A percentile compares a stretch with the other conserved stretches of the same genome.
phyloP scores from a whole-genome alignment of 306 rosid genomes.

The Spatholobus suberectus region DNA sequence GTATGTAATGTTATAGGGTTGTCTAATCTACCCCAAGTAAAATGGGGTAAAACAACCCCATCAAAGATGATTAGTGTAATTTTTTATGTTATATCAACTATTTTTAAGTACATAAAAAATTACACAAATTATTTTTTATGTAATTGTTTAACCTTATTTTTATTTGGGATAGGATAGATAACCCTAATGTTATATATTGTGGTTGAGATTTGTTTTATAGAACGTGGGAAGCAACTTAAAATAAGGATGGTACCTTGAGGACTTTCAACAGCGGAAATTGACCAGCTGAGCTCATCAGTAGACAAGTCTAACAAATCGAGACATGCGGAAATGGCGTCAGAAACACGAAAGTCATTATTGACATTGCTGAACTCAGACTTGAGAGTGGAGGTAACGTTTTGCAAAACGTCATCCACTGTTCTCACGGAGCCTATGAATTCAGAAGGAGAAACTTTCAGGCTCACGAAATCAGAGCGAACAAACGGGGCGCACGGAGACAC shows the following conservation, averaged over 20 bases:
- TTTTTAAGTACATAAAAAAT: too few species aligned
- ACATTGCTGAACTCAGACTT: constrained; percentile 22
- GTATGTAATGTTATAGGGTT: too few species aligned
- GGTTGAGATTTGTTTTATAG: neutral
- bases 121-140: too few species aligned
- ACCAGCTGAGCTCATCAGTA: constrained; percentile 54
- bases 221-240: neutral
- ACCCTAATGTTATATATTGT: neutral
- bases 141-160: too few species aligned
- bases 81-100: too few species aligned
- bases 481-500: neutral
- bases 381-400: too few species aligned
- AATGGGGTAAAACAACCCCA: too few species aligned
- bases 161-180: too few species aligned
- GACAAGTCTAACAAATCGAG: constrained; percentile 68
- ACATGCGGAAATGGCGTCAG: constrained; percentile 73
- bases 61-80: too few species aligned
- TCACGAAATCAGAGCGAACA: too few species aligned
- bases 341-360: constrained; percentile 51
- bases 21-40: too few species aligned
- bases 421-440: constrained; percentile 50
- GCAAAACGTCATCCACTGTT: constrained; percentile 34
- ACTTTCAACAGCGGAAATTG: constrained; percentile 57
- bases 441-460: constrained; percentile 51
- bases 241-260: constrained; percentile 48